A percentile compares a stretch with the other conserved stretches of the same genome.
These are phyloP conservation scores for Carex pumila DNA, from an alignment of 176 grass and related monocot species.

Conservation along the genomic window DNA sequence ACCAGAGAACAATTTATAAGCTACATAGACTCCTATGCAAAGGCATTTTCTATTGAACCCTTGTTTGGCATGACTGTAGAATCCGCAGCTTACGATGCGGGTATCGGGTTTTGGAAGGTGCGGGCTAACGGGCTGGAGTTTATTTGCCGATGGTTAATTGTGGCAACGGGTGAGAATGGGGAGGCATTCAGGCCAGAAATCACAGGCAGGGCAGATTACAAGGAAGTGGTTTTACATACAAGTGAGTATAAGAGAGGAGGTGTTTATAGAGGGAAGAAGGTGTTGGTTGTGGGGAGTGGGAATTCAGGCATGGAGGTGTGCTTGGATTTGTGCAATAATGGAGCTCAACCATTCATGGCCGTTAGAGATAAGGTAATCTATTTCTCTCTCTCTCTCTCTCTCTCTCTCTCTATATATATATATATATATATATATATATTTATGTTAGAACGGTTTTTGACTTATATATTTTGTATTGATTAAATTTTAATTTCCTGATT, in stretches of 20 bases:
- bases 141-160: constrained; percentile 67
- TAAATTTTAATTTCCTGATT: too few species aligned
- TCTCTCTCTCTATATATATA: not conserved
- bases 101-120: constrained; percentile 61
- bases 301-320: constrained; percentile 98
- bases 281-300: constrained; percentile 80
- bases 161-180: constrained; percentile 80
- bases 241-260: constrained; percentile 63
- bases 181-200: constrained; percentile 51
- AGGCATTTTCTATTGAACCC: constrained; percentile 46
- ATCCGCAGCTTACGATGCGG: constrained; percentile 38
- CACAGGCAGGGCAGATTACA: constrained; percentile 26
- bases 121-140: constrained; percentile 35
- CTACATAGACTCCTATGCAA: constrained; percentile 67
- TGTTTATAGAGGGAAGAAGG: constrained; percentile 58
- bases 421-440: not conserved
- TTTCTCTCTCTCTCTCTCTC: too few species aligned
- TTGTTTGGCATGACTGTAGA: constrained; percentile 39
- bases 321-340: constrained; percentile 85
- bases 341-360: constrained; percentile 58
- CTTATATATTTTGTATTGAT: not conserved
- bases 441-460: not conserved
- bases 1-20: constrained; percentile 72
- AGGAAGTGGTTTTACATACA: constrained; percentile 46
- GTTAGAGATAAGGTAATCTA: constrained; percentile 72